Evolutionary conservation across 2,329 filamentous ascomycete genomes (phyloP), one percentile per base, ranked within the genome.

Genomic region (Myriosclerotinia scirpicola): DNA sequence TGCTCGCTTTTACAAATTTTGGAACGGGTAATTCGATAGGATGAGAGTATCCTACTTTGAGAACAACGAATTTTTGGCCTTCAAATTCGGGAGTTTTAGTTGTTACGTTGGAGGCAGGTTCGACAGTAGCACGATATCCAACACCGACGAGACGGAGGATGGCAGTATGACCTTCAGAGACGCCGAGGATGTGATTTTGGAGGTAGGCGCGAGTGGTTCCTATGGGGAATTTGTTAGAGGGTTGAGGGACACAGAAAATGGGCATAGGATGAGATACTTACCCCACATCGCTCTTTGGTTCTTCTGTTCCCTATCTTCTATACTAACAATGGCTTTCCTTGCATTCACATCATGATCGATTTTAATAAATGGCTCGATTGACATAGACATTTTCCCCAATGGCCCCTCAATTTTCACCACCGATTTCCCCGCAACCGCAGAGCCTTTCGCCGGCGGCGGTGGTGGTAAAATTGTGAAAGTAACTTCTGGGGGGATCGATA

Each of bases 21-120:
- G 95, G 95, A 58, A 98, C 87, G 4, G 87, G 88, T 76, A 97
- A 83, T 80, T 99, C 94, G 71, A 99, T 91, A 0, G 94, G 91
- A 83, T 99, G 95, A 69, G 94, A 96, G 80, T 93, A 99, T 67
- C 95, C 95, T 65, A 99, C 91, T 84, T 98, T 98, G 71, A 99
- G 82, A 70, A 90, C 92, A 53, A 99, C 89, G 74, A 96, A 96
- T 77, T 92, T 85, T 80, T 97, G 93, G 53, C 90, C 93, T 0
- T 87, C 87, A 76, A 89, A 97, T 76, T 88, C 83, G 68, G 90
- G 79, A 58, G 79, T 69, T 55, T 84, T 87, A 68, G 90, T 92
- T 44, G 82, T 87, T 34, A 90, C 90, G 6, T 61, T 61, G 14
- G 58, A 61, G 50, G 85, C 89, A 67, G 88, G 81, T 78, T 98